phyloP scores from a whole-genome alignment of 177 flowering plant species.

The Telopea speciosissima region DNA sequence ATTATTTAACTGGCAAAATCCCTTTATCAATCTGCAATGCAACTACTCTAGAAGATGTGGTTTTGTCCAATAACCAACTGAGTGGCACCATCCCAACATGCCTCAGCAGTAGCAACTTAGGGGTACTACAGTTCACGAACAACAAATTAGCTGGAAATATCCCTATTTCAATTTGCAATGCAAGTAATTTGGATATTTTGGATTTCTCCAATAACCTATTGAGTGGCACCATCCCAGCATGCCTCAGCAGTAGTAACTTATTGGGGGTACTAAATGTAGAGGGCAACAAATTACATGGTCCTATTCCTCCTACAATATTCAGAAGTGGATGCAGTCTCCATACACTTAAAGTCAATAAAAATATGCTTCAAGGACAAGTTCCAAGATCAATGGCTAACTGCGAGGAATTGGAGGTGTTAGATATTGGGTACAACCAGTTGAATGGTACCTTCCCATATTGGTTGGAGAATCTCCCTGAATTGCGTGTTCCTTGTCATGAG shows the following conservation, averaged over 20 bases:
- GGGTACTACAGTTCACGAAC: no score
- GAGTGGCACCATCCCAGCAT: slow-evolving; percentile 2
- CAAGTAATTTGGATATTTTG: not conserved
- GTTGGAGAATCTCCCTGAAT: slow-evolving; percentile 15
- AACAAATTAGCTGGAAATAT: slow-evolving; percentile 10
- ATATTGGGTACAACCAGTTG: slow-evolving; percentile 9
- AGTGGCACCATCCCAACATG: no score
- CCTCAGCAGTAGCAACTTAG: no score
- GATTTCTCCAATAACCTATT: slow-evolving; percentile 7
- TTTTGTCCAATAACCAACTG: no score
- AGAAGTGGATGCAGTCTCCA: not conserved
- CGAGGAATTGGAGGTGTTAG: not conserved
- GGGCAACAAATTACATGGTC: slow-evolving; percentile 8
- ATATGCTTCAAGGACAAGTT: slow-evolving; percentile 10
- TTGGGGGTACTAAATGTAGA: slow-evolving; percentile 2
- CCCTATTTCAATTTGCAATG: not conserved
- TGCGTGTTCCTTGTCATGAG: slow-evolving; percentile 22
- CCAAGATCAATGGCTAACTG: slow-evolving; percentile 16
- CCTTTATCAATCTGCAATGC: not conserved
- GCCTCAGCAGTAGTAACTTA: not conserved
- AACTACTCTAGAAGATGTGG: no score
- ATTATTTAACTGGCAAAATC: slow-evolving; percentile 7
- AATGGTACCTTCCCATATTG: slow-evolving; percentile 19
- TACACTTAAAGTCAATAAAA: slow-evolving; percentile 3
- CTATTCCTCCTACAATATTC: slow-evolving; percentile 7